Evolutionary conservation across 148 eudicot species (phyloP), one percentile per base, ranked within the genome.

Genomic region (Amaranthus hypochondriacus): DNA sequence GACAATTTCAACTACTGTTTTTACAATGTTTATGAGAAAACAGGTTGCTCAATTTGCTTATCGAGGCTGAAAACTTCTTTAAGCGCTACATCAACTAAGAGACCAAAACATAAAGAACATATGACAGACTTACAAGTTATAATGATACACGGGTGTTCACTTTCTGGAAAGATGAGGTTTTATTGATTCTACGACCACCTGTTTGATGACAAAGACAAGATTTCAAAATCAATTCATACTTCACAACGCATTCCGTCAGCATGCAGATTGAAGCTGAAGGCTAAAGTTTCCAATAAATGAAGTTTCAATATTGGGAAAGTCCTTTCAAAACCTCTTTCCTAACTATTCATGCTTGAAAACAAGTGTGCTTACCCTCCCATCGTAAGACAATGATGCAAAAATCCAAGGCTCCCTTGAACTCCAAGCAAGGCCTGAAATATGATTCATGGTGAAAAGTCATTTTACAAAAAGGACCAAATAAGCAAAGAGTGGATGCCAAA

Each of bases 381-480:
- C 97, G 78, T 96, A 92, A 48, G 99, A 96, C 77, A 96, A 73
- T 66, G 99, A 96, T 48, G 97, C 99, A 70, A 96, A 96, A 73
- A 90, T 82, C 90, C 91, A 89, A 72, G 99, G 97, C 75, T 96
- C 97, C 47, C 97, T 83, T 65, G 86, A 89, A 77, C 99, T 96
- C 99, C 99, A 95, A 79, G 99, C 86, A 77, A 95, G 87, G 59
- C 96, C 96, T 92, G 84, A 71, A 73, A 77, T 68, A 68, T 66
- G 57, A 75, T 48, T 61, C 56, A 54, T 54, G 66, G 70, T 44
- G 54, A 70, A 62, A 18, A 62, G 21, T 52, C 52, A 68, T 8
- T 68, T 28, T 12, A 10, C 5, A 48, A 61, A 12, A 76, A 7
- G 57, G 73, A 69, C 46, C 46, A 68, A 57, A 7, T 56, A 47